phyloP scores from a whole-genome alignment of 768 basidiomycete genomes.

The Harrya chromipes region DNA sequence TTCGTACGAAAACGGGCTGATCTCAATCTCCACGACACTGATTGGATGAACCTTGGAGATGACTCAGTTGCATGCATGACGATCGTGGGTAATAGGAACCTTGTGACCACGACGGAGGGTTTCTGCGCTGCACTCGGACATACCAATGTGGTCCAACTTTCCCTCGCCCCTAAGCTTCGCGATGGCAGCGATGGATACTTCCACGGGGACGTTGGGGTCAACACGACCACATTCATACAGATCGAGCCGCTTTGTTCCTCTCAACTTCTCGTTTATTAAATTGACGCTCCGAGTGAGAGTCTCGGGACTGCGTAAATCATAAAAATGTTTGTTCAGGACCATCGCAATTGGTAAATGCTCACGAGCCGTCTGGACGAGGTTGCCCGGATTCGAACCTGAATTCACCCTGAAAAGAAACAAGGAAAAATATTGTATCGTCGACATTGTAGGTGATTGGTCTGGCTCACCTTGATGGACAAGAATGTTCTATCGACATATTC shows the following conservation, averaged over 20 bases:
- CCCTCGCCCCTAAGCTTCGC: constrained; percentile 29
- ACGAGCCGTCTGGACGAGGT: constrained; percentile 27
- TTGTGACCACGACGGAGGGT: constrained; percentile 43
- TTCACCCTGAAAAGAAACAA: too few relatives aligned
- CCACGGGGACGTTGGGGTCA: constrained; percentile 43
- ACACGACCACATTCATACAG: constrained; percentile 55
- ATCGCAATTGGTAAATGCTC: constrained; percentile 1
- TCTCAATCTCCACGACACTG: constrained; percentile 63
- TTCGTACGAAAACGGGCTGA: constrained; percentile 58
- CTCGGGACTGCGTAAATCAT: constrained; percentile 24
- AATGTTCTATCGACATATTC: too few relatives aligned
- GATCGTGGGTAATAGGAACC: not conserved
- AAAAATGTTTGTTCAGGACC: too few relatives aligned
- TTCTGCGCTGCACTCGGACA: constrained; percentile 52
- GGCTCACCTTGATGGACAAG: too few relatives aligned
- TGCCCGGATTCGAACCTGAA: too few relatives aligned
- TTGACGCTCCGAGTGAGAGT: constrained; percentile 47
- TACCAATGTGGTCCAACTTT: constrained; percentile 51
- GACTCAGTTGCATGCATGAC: too few relatives aligned
- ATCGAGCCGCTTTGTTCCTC: constrained; percentile 55
- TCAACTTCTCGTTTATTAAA: constrained; percentile 42
- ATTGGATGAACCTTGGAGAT: constrained; percentile 57
- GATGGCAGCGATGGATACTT: constrained; percentile 44
- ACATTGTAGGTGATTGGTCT: too few relatives aligned
- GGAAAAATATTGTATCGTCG: too few relatives aligned